phyloP scores from a whole-genome alignment of 768 basidiomycete genomes.

The Tephrocybe rancida region DNA sequence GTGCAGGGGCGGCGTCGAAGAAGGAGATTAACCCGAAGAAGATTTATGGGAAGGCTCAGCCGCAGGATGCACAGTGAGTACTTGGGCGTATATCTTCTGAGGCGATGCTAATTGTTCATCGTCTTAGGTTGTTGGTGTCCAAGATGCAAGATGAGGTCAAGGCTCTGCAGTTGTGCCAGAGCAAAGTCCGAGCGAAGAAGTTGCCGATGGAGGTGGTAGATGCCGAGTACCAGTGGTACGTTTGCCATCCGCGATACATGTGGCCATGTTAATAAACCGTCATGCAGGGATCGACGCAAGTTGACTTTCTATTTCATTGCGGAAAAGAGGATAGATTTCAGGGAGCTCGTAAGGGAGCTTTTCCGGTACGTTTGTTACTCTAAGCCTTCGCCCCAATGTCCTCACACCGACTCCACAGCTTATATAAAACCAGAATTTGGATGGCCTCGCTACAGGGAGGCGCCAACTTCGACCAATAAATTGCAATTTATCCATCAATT shows the following conservation, averaged over 20 bases:
- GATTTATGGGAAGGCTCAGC: slow-evolving; percentile 88
- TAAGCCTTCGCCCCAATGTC: neutral
- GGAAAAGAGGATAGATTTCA: slow-evolving; percentile 94
- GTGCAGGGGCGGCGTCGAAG: slow-evolving; percentile 42
- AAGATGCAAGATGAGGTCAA: slow-evolving; percentile 93
- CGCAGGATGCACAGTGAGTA: slow-evolving; percentile 75
- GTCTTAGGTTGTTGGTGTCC: slow-evolving; percentile 63
- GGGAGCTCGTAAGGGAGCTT: slow-evolving; percentile 92
- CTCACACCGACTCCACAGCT: slow-evolving; percentile 35
- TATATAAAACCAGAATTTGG: slow-evolving; percentile 96
- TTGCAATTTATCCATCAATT: slow-evolving; percentile 5
- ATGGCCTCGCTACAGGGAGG: slow-evolving; percentile 81
- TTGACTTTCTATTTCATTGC: slow-evolving; percentile 98
- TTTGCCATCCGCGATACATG: slow-evolving; percentile 10
- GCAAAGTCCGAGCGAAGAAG: slow-evolving; percentile 91
- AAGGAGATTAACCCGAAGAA: slow-evolving; percentile 98
- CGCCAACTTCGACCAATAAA: slow-evolving; percentile 38
- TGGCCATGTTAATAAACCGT: neutral
- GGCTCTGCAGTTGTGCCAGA: slow-evolving; percentile 88
- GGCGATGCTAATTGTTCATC: neutral
- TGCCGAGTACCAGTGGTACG: slow-evolving; percentile 97
- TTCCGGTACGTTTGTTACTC: slow-evolving; percentile 64
- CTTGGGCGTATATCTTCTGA: slow-evolving; percentile 1
- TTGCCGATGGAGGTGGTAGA: slow-evolving; percentile 98
- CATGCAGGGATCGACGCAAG: slow-evolving; percentile 90